Evolutionary conservation across 2,329 filamentous ascomycete genomes (phyloP), one percentile per base, ranked within the genome.

Genomic region (Trichothecium roseum): DNA sequence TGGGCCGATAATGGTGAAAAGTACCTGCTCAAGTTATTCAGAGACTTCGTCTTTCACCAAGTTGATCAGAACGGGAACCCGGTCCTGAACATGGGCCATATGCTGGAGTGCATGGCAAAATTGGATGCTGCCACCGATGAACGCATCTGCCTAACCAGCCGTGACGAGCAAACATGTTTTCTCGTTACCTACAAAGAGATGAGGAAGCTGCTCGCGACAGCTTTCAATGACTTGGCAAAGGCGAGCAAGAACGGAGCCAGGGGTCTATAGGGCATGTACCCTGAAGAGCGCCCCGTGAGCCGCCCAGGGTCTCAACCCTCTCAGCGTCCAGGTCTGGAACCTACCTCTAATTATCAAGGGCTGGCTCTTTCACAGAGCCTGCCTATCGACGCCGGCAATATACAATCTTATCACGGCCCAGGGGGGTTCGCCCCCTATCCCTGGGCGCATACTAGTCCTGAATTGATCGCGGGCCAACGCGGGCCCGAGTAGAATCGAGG

Each of bases 21-120:
- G 18, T 96, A 94, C 55, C 83, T 85, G 53, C 68, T 98, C 44
- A 95, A 94, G 60, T 72, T 98, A 8, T 96, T 96, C 66, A 77
- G 91, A 34, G 91, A 98, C 59, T 96, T 93, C 49, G 85, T 95
- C 28, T 98, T 96, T 61, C 91, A 98, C 56, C 88, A 94, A 51
- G 87, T 95, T 10, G 87, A 96, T 54, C 72, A 75, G 20, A 78
- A 85, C 38, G 87, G 86, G 12, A 81, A 84, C 36, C 83, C 91
- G 0, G 81, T 88, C 2, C 68, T 94, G 5, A 84, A 95, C 52
- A 66, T 95, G 39, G 89, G 83, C 3, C 88, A 96, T 60, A 85
- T 96, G 43, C 58, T 98, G 31, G 74, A 72, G 18, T 89, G 82
- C 51, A 61, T 98, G 46, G 95, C 93, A 62, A 95, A 94, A 55